A percentile compares a stretch with the other conserved stretches of the same genome.
phyloP scores from a whole-genome alignment of 2,329 filamentous ascomycete species.

The Trichoderma endophyticum region DNA sequence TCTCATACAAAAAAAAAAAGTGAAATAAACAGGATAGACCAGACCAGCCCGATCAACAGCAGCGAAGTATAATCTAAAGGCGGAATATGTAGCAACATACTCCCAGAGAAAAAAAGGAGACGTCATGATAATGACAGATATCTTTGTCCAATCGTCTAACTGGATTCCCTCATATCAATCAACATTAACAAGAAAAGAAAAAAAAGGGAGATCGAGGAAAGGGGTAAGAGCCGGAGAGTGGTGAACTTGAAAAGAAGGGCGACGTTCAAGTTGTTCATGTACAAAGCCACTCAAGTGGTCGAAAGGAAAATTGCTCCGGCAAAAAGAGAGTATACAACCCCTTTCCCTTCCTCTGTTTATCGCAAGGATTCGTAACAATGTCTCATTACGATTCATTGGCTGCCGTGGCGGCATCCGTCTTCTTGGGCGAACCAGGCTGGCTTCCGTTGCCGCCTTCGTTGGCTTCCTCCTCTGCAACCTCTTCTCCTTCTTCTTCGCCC shows the following conservation, averaged over 20 bases:
- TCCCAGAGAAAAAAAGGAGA: not conserved
- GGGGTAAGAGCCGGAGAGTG: not conserved
- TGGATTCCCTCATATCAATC: conserved; percentile 5
- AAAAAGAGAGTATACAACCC: not conserved
- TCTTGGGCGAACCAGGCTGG: conserved; percentile 15
- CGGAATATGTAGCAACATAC: not conserved
- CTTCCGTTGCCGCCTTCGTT: conserved; percentile 18
- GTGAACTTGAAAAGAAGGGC: not conserved
- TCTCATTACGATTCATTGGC: not conserved
- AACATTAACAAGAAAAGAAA: not conserved
- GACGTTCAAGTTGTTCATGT: not conserved
- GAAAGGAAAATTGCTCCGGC: not conserved
- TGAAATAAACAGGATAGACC: not conserved
- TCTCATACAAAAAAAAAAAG: not conserved
- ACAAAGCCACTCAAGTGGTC: not conserved
- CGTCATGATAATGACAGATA: conserved; percentile 4
- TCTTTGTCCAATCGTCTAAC: conserved; percentile 3
- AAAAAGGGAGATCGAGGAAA: not conserved
- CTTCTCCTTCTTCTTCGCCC: conserved; percentile 25
- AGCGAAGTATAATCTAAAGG: not conserved
- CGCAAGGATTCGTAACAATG: not conserved
- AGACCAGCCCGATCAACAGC: not conserved
- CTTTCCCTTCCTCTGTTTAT: not conserved
- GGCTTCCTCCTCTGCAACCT: conserved; percentile 19
- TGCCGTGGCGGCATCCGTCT: not conserved